Conservation (phyloP, 2,329 filamentous ascomycete species). For the Fusarium cyanostomum region DNA sequence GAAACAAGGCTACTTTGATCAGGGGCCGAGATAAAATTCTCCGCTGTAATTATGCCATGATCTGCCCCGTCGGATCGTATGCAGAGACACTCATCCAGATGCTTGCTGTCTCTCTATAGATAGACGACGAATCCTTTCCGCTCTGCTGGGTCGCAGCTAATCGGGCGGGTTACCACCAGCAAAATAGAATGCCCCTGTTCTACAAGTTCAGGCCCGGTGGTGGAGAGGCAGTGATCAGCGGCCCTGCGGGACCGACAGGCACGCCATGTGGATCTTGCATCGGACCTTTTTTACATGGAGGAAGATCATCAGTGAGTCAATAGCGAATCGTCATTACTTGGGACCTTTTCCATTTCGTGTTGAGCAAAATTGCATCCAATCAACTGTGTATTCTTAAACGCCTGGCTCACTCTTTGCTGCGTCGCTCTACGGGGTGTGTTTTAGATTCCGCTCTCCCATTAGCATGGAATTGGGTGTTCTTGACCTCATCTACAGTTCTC, state of each 20-base stretch:
- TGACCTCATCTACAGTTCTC: too few relatives aligned
- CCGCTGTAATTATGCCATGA: slow-evolving; percentile 3
- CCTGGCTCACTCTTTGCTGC: neutral
- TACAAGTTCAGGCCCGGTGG: neutral
- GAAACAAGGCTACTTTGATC: neutral
- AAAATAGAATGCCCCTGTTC: neutral
- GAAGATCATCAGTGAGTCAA: neutral
- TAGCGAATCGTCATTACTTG: neutral
- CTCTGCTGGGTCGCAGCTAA: neutral
- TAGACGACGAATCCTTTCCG: neutral
- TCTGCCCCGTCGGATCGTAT: neutral
- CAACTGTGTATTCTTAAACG: too few relatives aligned
- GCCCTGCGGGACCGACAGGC: neutral
- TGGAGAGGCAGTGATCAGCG: neutral
- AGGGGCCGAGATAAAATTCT: neutral
- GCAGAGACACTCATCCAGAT: neutral
- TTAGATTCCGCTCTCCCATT: too few relatives aligned
- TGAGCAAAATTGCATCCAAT: neutral
- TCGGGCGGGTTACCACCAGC: neutral
- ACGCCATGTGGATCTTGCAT: neutral
- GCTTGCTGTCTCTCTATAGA: neutral
- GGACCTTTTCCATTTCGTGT: neutral
- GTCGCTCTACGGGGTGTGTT: too few relatives aligned
- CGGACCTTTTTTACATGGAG: neutral
- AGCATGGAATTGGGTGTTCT: too few relatives aligned